phyloP scores from a whole-genome alignment of 257 asterid genomes.

The Jasminum sambac region DNA sequence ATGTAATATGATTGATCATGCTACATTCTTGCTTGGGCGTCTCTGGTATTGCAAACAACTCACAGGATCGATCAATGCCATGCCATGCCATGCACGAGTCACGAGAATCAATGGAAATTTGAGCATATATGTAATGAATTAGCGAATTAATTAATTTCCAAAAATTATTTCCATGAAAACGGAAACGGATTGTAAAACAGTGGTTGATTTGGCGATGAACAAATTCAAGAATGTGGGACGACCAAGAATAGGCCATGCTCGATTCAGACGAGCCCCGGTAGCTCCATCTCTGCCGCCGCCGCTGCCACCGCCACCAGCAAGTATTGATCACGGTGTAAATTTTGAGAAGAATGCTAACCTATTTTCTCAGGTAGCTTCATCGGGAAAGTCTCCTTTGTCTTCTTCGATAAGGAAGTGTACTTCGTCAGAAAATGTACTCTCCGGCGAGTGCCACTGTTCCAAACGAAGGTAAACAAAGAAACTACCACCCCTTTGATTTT shows the following conservation, averaged over 20 bases:
- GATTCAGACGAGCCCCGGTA: conserved; percentile 76
- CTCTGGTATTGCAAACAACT: neutral
- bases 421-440: conserved; percentile 58
- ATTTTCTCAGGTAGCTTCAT: conserved; percentile 56
- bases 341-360: no score
- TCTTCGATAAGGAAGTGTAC: conserved; percentile 65
- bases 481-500: neutral
- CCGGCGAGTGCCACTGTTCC: conserved; percentile 87
- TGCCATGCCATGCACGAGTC: neutral
- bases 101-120: no score
- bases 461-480: conserved; percentile 59
- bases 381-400: conserved; percentile 73
- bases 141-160: no score
- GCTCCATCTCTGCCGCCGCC: neutral
- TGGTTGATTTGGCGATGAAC: conserved; percentile 56
- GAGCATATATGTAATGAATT: no score
- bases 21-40: neutral
- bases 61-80: conserved; percentile 26
- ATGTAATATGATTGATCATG: neutral
- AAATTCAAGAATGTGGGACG: conserved; percentile 62
- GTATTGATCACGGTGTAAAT: no score
- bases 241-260: conserved; percentile 84
- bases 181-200: conserved; percentile 48
- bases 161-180: conserved; percentile 5
- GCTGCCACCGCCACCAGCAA: no score